These are phyloP conservation scores for Cystoisospora suis DNA, from an alignment of 169 alveolate species.

Conservation along the genomic window DNA sequence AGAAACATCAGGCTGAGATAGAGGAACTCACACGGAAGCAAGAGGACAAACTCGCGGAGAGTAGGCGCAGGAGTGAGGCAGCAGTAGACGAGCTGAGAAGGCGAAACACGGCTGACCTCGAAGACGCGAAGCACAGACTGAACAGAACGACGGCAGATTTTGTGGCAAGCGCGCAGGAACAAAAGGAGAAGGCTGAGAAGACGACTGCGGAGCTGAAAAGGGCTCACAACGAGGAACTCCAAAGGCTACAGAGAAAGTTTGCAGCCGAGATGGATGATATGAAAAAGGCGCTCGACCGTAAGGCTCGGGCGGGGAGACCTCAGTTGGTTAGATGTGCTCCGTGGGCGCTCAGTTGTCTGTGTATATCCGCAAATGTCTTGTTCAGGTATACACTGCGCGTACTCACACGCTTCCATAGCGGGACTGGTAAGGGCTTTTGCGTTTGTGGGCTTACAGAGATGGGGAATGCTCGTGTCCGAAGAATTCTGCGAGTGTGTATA, in stretches of 20 bases:
- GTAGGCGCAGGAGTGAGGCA: background rate
- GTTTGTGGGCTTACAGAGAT: too few species aligned
- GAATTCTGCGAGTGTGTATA: too few species aligned
- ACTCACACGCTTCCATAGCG: too few species aligned
- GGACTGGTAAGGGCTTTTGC: too few species aligned
- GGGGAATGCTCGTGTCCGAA: too few species aligned
- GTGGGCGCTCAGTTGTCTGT: too few species aligned
- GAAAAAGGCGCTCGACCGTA: too few species aligned
- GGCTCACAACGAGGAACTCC: conserved; percentile 4
- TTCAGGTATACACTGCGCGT: too few species aligned
- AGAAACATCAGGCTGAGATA: background rate
- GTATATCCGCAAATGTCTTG: too few species aligned
- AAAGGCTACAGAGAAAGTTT: background rate
- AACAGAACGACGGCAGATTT: background rate
- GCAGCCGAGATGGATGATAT: background rate
- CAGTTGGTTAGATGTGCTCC: too few species aligned
- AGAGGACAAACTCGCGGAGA: background rate
- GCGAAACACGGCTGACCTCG: conserved; percentile 4
- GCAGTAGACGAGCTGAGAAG: background rate
- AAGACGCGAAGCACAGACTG: background rate
- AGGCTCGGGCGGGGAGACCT: too few species aligned
- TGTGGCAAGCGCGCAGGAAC: background rate
- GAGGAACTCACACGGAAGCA: background rate
- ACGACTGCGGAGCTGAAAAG: background rate
- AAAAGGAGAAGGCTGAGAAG: background rate